phyloP scores from a whole-genome alignment of 2,329 filamentous ascomycete genomes.

The Didymella glomerata region DNA sequence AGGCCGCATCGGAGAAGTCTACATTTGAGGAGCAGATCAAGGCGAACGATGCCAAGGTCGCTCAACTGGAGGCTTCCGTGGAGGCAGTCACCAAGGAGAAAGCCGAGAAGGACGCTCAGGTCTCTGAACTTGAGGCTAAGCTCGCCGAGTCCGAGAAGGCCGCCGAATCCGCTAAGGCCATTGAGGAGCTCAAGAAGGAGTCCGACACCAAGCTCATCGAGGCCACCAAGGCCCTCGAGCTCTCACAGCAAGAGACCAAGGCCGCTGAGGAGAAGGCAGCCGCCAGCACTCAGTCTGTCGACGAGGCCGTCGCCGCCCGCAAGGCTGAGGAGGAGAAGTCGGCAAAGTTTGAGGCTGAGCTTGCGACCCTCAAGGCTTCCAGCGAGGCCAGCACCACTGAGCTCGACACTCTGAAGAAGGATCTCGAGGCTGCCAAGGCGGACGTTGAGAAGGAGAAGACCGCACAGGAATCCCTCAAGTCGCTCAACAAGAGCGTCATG shows the following conservation, averaged over 20 bases:
- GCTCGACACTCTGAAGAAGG: conserved; percentile 27
- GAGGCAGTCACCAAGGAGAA: conserved; percentile 28
- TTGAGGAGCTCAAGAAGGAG: conserved; percentile 28
- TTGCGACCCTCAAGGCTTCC: conserved; percentile 29
- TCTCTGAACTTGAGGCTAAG: conserved; percentile 31
- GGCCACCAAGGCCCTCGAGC: conserved; percentile 19
- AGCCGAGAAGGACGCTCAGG: conserved; percentile 28
- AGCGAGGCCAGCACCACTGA: conserved; percentile 28
- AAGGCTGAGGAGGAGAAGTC: conserved; percentile 31
- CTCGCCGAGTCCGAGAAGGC: conserved; percentile 28
- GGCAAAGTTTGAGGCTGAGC: conserved; percentile 20
- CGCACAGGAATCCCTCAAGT: conserved; percentile 28
- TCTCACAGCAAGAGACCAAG: conserved; percentile 22
- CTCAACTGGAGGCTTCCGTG: conserved; percentile 31
- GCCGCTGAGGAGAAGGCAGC: conserved; percentile 21
- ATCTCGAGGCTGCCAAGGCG: conserved; percentile 32
- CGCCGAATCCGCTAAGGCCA: conserved; percentile 26
- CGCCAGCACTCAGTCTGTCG: conserved; percentile 23
- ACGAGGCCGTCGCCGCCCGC: conserved; percentile 27
- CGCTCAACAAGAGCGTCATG: conserved; percentile 25
- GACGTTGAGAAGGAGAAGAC: conserved; percentile 31
- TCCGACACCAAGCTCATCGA: conserved; percentile 23
- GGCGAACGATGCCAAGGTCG: conserved; percentile 34
- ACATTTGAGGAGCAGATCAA: conserved; percentile 38
- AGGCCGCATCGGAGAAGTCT: conserved; percentile 32